phyloP scores from a whole-genome alignment of 768 basidiomycete genomes.

The Leccinum imitatum region DNA sequence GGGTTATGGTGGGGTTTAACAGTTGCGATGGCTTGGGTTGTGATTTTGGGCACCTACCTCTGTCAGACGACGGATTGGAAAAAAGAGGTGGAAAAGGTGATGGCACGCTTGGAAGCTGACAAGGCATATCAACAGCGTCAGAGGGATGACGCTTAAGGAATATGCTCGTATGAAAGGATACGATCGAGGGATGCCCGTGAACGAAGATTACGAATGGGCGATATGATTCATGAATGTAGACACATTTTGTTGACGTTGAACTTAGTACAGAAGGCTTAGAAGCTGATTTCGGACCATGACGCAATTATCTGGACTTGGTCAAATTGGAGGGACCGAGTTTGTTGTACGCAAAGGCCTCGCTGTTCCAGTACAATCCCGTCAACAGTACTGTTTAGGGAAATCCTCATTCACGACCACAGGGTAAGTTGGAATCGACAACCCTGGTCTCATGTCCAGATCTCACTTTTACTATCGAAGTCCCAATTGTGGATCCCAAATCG shows the following conservation, averaged over 20 bases:
- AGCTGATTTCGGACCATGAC: not conserved
- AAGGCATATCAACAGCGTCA: slow-evolving; percentile 19
- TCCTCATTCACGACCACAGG: not conserved
- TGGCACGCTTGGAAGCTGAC: slow-evolving; percentile 50
- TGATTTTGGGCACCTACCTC: slow-evolving; percentile 33
- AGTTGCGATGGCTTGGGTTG: slow-evolving; percentile 32
- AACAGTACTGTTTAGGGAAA: not conserved
- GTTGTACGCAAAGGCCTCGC: not conserved
- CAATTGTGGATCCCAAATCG: not conserved
- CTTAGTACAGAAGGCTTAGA: not conserved
- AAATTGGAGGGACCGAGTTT: not conserved
- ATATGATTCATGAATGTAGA: not conserved
- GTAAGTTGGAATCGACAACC: not conserved
- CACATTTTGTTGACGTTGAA: not conserved
- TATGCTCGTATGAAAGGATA: not conserved
- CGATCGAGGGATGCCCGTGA: not conserved
- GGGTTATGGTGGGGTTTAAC: slow-evolving; percentile 91
- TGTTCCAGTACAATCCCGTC: not conserved
- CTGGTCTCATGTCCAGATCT: not conserved
- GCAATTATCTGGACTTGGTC: not conserved
- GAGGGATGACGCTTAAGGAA: not conserved
- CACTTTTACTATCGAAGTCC: not conserved
- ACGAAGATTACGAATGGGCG: not conserved
- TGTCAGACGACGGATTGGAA: slow-evolving; percentile 47
- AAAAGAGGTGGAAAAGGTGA: slow-evolving; percentile 57